Percentiles rank a stretch among this genome's conserved stretches.
phyloP scores from a whole-genome alignment of 352 stramenopile species.

The Globisporangium barbulae region DNA sequence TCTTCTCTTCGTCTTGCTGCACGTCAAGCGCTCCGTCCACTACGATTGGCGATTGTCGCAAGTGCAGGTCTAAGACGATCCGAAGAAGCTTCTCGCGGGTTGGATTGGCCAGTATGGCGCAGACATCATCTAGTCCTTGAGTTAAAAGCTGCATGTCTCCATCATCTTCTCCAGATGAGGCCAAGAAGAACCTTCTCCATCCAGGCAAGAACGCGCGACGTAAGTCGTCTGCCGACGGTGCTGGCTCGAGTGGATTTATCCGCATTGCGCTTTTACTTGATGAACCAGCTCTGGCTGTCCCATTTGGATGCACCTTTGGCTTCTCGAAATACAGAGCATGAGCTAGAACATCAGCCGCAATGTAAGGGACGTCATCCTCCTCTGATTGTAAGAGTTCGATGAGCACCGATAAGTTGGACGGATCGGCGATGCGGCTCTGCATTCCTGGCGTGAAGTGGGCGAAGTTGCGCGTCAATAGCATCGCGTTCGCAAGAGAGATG shows the following conservation, averaged over 20 bases:
- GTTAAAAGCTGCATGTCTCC: slow-evolving; percentile 5
- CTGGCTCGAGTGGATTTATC: neutral
- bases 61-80: slow-evolving; percentile 7
- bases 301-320: neutral
- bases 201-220: slow-evolving; percentile 7
- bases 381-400: slow-evolving; percentile 1
- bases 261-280: neutral
- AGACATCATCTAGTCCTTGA: slow-evolving; percentile 9
- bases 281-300: neutral
- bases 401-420: slow-evolving; percentile 11
- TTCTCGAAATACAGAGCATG: slow-evolving; percentile 17
- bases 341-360: slow-evolving; percentile 12
- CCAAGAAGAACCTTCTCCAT: slow-evolving; percentile 8
- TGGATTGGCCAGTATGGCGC: neutral
- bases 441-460: slow-evolving; percentile 24
- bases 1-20: neutral
- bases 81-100: slow-evolving; percentile 8
- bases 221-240: neutral
- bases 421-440: slow-evolving; percentile 23
- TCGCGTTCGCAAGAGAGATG: slow-evolving; percentile 23
- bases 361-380: neutral
- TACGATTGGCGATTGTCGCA: neutral
- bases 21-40: neutral
- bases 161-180: neutral
- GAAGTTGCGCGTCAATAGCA: slow-evolving; percentile 26